Percentiles rank a stretch among this genome's conserved stretches.
These are phyloP conservation scores for Ogataea glucozyma DNA, from an alignment of 805 yeast species.

Conservation along the genomic window DNA sequence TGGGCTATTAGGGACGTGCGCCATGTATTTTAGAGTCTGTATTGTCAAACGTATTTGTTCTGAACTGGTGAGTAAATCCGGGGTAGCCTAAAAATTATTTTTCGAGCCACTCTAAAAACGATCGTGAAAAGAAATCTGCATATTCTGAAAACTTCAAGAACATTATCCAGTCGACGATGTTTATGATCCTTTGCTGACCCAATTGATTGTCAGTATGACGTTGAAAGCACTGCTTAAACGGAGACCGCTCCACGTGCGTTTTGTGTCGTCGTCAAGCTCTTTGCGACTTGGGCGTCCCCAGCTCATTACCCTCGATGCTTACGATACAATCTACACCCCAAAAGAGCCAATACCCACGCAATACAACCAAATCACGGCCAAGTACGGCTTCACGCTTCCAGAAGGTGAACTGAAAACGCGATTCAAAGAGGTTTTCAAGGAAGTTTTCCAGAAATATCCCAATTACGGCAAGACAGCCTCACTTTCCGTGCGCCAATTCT, in stretches of 20 bases:
- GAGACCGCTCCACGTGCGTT: too few relatives aligned
- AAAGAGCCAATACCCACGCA: conserved; percentile 52
- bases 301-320: conserved; percentile 64
- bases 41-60: not conserved
- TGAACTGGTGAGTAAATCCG: conserved; percentile 1
- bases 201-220: not conserved
- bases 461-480: conserved; percentile 57
- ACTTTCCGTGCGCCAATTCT: conserved; percentile 50
- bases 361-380: conserved; percentile 49
- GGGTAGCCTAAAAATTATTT: too few relatives aligned
- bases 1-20: conserved; percentile 12
- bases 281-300: too few relatives aligned
- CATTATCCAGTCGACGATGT: too few relatives aligned
- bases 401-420: conserved; percentile 26
- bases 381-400: conserved; percentile 42
- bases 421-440: conserved; percentile 37
- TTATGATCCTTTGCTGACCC: not conserved
- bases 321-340: conserved; percentile 65
- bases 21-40: conserved; percentile 1
- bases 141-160: too few relatives aligned
- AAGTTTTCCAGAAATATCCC: conserved; percentile 46
- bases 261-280: too few relatives aligned
- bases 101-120: too few relatives aligned
- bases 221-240: too few relatives aligned
- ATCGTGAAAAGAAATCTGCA: too few relatives aligned